Evolutionary conservation across 768 basidiomycete genomes (phyloP), one percentile per base, ranked within the genome.

Genomic region (Naganishia randhawae): DNA sequence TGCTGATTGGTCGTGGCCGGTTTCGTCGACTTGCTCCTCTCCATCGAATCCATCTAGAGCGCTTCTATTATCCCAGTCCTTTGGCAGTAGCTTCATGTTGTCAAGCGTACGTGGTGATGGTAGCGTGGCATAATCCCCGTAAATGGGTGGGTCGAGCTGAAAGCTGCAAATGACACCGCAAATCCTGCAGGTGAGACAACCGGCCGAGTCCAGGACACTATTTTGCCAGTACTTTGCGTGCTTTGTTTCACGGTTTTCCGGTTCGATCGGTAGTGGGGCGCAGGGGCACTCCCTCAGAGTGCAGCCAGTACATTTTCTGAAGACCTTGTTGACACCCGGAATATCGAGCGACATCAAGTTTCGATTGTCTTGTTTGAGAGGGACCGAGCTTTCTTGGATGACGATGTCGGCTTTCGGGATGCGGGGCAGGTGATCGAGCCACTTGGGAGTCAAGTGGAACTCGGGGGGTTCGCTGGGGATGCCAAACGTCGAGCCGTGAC

Each of bases 321-420:
- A 61, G 37, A 37, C 57, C 39, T 41, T 61, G 57, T 61, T 61
- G 57, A 61, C 57, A 39, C 57, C 57, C n/a, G 57, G 57, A 42
- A 61, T 61, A 29, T 61, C 57, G 57, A 61, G 57, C 31, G 57
- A 61, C 57, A 61, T 61, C 57, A 61, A 61, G 32, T 61, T 61
- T 19, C 35, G 41, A 41, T 61, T 61, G 57, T 61, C 39, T 37
- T 61, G 22, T 41, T 39, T 37, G 14, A 61, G 57, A 13, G 57
- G 57, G 33, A 61, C 57, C 57, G 57, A 61, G 11, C 22, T 61
- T 25, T 22, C 37, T 37, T 25, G 35, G 7, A 61, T 61, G 22
- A 61, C n/a, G 37, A 61, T 41, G 7, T 41, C 14, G 22, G 57
- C 35, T 41, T 39, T 29, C 11, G 57, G 57, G 29, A 61, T 39